Percentiles rank a stretch among this genome's conserved stretches.
These are phyloP conservation scores for Sanghuangporus baumii DNA, from an alignment of 1,284 basidiomycete genomes.

Conservation along the genomic window DNA sequence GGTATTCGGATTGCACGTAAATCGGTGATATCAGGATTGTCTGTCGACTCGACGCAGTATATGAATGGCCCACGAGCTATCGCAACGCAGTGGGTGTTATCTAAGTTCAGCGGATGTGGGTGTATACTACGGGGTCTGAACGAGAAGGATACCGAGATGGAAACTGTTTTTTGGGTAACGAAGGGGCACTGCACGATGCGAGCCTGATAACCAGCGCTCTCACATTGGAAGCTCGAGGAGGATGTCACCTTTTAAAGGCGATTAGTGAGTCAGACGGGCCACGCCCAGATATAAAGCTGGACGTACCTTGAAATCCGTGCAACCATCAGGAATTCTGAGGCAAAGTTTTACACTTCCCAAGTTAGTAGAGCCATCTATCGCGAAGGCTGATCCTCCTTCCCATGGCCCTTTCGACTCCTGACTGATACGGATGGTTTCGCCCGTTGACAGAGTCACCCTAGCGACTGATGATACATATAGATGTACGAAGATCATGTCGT, in stretches of 20 bases:
- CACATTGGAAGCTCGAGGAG: neutral
- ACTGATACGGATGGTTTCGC: slow-evolving; percentile 8
- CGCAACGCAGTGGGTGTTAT: slow-evolving; percentile 19
- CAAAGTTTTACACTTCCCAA: slow-evolving; percentile 3
- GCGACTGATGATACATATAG: slow-evolving; percentile 20
- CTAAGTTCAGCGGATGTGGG: slow-evolving; percentile 21
- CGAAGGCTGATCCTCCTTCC: slow-evolving; percentile 17
- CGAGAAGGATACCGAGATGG: slow-evolving; percentile 1
- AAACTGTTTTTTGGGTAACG: neutral
- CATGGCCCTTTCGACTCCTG: slow-evolving; percentile 18
- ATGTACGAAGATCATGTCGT: slow-evolving; percentile 20
- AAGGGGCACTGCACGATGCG: neutral
- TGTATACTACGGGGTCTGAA: slow-evolving; percentile 17
- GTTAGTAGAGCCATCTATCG: slow-evolving; percentile 1
- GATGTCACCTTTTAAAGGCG: neutral
- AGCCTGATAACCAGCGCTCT: neutral
- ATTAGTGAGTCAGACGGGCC: neutral
- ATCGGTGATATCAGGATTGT: slow-evolving; percentile 20
- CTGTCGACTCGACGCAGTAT: slow-evolving; percentile 22
- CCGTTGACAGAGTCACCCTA: slow-evolving; percentile 9
- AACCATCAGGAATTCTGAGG: slow-evolving; percentile 16
- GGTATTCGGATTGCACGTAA: slow-evolving; percentile 17
- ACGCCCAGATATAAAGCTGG: neutral
- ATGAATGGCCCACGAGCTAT: slow-evolving; percentile 21
- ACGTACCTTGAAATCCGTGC: slow-evolving; percentile 15